These are phyloP conservation scores for Albizia julibrissin DNA, from an alignment of 306 rosid genomes.

Conservation along the genomic window DNA sequence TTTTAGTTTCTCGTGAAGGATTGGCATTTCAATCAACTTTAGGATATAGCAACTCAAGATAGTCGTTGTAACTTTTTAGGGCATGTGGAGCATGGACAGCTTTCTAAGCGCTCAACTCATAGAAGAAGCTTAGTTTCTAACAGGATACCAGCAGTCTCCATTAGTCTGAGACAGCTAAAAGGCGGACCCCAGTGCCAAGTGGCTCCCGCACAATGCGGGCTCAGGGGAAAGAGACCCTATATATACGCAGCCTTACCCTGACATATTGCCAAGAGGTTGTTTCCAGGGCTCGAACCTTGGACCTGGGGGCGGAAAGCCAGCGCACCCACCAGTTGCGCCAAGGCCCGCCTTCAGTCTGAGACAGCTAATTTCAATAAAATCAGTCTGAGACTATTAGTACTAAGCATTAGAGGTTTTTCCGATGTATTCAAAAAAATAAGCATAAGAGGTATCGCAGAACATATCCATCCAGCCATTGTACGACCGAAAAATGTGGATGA, in stretches of 20 bases:
- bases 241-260: too few relatives aligned
- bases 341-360: too few relatives aligned
- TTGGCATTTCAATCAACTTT: constrained; percentile 19
- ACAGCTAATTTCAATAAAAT: not conserved
- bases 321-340: too few relatives aligned
- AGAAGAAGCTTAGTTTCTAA: not conserved
- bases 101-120: not conserved
- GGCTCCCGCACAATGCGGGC: too few relatives aligned
- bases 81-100: not conserved
- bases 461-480: not conserved
- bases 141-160: constrained; percentile 5
- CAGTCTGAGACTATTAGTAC: not conserved
- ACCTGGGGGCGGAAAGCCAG: too few relatives aligned
- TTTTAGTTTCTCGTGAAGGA: constrained; percentile 13
- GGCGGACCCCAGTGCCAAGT: too few relatives aligned
- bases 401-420: not conserved
- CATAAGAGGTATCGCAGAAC: not conserved
- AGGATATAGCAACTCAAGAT: not conserved
- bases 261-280: too few relatives aligned
- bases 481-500: not conserved
- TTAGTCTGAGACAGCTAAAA: not conserved
- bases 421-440: not conserved
- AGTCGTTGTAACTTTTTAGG: not conserved
- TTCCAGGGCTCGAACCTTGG: too few relatives aligned
- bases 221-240: too few relatives aligned